These are phyloP conservation scores for Puccinia sorghi DNA, from an alignment of 1,284 basidiomycete species.

Conservation along the genomic window DNA sequence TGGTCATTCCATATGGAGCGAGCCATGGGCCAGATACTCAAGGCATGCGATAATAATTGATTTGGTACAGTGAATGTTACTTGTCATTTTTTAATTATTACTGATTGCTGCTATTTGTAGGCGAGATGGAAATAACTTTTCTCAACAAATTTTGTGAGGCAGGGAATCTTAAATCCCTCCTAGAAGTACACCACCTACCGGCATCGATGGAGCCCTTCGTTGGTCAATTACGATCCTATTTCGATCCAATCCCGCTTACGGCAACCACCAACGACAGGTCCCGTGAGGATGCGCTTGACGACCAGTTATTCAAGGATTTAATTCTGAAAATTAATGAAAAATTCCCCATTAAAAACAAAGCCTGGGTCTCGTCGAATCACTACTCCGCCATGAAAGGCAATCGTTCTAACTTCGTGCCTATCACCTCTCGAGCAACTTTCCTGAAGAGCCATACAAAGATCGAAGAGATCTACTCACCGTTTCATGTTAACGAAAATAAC, in stretches of 20 bases:
- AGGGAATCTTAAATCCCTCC: conserved; percentile 8
- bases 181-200: neutral
- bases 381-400: neutral
- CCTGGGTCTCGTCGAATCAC: conserved; percentile 9
- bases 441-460: neutral
- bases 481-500: conserved; percentile 1
- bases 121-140: conserved; percentile 41
- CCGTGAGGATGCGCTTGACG: neutral
- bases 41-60: conserved; percentile 28
- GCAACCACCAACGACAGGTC: neutral
- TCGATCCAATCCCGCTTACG: neutral
- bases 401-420: neutral
- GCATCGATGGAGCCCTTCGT: conserved; percentile 1
- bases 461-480: neutral
- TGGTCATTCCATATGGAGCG: conserved; percentile 24
- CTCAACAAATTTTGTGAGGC: conserved; percentile 22
- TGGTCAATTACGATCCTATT: conserved; percentile 1
- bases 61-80: neutral
- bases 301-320: neutral
- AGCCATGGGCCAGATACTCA: conserved; percentile 10
- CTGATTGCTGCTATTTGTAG: neutral
- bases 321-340: conserved; percentile 13
- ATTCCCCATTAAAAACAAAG: neutral
- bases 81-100: neutral
- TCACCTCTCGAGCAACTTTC: neutral